Evolutionary conservation across 768 basidiomycete species (phyloP), one percentile per base, ranked within the genome.

Genomic region (Hygrophoropsis aurantiaca): DNA sequence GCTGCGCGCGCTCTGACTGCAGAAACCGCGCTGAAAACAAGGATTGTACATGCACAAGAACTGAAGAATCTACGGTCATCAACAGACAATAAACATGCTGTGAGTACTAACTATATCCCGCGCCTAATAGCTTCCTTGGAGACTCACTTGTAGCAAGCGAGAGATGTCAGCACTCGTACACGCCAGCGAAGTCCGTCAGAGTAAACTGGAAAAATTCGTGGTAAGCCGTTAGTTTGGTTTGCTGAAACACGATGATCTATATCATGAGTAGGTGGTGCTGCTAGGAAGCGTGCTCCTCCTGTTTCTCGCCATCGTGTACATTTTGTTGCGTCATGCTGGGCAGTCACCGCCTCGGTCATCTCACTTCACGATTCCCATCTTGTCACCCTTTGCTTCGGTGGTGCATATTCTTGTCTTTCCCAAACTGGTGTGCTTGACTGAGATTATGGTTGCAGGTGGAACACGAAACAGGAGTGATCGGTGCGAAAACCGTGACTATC

Each of bases 371-470:
- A 84, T 90, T 19, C 86, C 87, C 4, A 82, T 90, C 3, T 61
- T 90, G 15, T 90, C 87, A 0, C 87, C 87, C 0, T 90, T 89
- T 55, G 78, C 85, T 2, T 87, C 85, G 9, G 87, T 89, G 59
- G 87, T 89, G 19, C 24, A 64, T 49, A 38, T 37, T 44, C 16
- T 11, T 15, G 23, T n/a, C 35, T 36, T 46, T 26, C 16, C 32
- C 2, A 32, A 18, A 16, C 23, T 38, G 25, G 27, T 6, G 20
- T 39, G 24, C 38, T 48, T 33, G 5, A 27, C 24, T 11, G 35
- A 30, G 6, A 21, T 38, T 5, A 25, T 7, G 1, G 42, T 30
- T 41, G 27, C 26, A 90, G 87, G 77, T 86, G n/a, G 87, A 90
- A 54, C 77, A 87, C 38, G 87, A 90, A 62, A 79, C 79, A 0